A percentile compares a stretch with the other conserved stretches of the same genome.
phyloP scores from a whole-genome alignment of 768 basidiomycete genomes.

The Pholiota conissans region DNA sequence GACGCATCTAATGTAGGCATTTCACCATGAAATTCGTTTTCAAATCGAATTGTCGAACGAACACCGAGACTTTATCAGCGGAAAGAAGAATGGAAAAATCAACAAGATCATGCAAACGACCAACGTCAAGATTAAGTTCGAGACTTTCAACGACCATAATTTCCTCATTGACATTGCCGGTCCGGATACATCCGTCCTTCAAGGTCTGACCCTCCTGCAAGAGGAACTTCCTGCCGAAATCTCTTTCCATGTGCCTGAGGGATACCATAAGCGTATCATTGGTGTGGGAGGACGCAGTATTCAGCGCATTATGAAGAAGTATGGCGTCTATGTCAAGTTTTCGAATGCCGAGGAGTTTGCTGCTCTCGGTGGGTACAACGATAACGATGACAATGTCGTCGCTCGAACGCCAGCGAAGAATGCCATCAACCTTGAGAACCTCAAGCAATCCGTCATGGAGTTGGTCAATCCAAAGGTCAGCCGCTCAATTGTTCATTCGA shows the following conservation, averaged over 20 bases:
- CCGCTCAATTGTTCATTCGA: neutral
- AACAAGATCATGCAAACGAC: constrained; percentile 99
- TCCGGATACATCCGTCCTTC: constrained; percentile 79
- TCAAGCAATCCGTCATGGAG: constrained; percentile 97
- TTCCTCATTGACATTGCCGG: constrained; percentile 92
- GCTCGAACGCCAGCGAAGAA: constrained; percentile 99
- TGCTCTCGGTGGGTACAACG: constrained; percentile 89
- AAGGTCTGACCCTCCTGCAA: constrained; percentile 86
- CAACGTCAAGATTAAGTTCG: constrained; percentile 98
- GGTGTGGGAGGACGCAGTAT: constrained; percentile 98
- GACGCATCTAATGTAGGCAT: constrained; percentile 52
- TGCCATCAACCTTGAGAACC: constrained; percentile 88
- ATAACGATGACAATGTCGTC: constrained; percentile 98
- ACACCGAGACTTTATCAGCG: constrained; percentile 97
- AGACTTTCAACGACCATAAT: constrained; percentile 96
- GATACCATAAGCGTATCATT: constrained; percentile 98
- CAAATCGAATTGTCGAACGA: constrained; percentile 98
- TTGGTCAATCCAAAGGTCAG: constrained; percentile 92
- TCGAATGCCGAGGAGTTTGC: constrained; percentile 98
- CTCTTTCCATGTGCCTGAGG: constrained; percentile 97
- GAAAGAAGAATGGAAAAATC: constrained; percentile 99
- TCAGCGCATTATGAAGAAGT: constrained; percentile 99
- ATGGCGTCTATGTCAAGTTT: constrained; percentile 99
- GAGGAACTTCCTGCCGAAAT: constrained; percentile 99
- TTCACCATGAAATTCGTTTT: constrained; percentile 97